Evolutionary conservation across 495 filamentous ascomycete species (phyloP).

Genomic region (Parmelia sp.): DNA sequence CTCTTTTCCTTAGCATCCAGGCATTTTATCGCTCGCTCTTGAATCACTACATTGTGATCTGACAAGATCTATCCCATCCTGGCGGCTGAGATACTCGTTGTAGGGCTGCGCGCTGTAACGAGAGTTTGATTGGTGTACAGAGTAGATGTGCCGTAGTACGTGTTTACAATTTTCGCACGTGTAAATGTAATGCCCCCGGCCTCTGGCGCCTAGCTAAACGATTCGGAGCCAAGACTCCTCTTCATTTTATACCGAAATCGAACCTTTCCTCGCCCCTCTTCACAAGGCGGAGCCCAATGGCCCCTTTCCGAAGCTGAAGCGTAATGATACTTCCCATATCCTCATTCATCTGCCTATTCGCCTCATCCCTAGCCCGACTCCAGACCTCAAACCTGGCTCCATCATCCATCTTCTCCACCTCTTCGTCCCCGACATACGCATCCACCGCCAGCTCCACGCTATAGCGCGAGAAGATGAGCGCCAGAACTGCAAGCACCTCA

Average conservation of each 20-base stretch:
- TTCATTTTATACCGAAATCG: slow-evolving; percentile 6
- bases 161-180: too few species aligned
- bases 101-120: too few species aligned
- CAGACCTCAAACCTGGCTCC: slow-evolving; percentile 43
- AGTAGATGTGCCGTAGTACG: too few species aligned
- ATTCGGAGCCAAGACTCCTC: neutral
- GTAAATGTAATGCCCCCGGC: too few species aligned
- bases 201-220: neutral
- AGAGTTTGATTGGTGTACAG: too few species aligned
- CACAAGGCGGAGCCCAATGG: slow-evolving; percentile 56
- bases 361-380: slow-evolving; percentile 45
- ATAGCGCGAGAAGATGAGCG: slow-evolving; percentile 57
- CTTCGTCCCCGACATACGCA: slow-evolving; percentile 53
- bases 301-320: slow-evolving; percentile 51
- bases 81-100: too few species aligned
- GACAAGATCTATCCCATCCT: too few species aligned
- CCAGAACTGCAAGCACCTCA: slow-evolving; percentile 57
- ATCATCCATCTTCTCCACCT: slow-evolving; percentile 36
- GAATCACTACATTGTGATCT: too few species aligned
- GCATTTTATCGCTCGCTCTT: too few species aligned
- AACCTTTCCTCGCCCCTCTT: slow-evolving; percentile 58
- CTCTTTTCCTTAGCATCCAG: too few species aligned
- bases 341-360: slow-evolving; percentile 31
- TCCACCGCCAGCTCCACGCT: slow-evolving; percentile 62
- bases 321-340: slow-evolving; percentile 51